A percentile compares a stretch with the other conserved stretches of the same genome.
phyloP scores from a whole-genome alignment of 2,329 filamentous ascomycete species.

The Sporothrix inflata region DNA sequence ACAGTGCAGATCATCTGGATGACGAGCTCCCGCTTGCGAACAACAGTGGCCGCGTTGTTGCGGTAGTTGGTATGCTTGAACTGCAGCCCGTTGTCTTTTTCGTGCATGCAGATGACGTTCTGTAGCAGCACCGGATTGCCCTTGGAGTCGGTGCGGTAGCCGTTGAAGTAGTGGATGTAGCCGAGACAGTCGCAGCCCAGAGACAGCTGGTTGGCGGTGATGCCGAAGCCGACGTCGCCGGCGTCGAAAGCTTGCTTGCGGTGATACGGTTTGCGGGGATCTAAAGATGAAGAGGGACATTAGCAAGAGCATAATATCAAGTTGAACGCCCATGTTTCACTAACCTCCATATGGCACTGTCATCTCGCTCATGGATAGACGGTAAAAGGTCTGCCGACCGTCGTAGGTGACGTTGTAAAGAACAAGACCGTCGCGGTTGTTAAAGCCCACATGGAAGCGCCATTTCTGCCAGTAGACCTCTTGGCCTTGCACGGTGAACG shows the following conservation, averaged over 20 bases:
- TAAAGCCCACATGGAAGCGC: conserved; percentile 71
- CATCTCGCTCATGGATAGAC: conserved; percentile 71
- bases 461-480: conserved; percentile 67
- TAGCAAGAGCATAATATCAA: neutral
- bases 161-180: conserved; percentile 66
- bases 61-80: conserved; percentile 75
- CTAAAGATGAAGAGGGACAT: neutral
- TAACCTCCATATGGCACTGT: conserved; percentile 61
- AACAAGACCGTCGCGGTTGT: conserved; percentile 69
- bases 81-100: conserved; percentile 54
- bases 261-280: conserved; percentile 66
- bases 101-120: conserved; percentile 57
- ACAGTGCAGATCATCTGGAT: conserved; percentile 71
- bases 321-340: neutral
- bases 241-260: conserved; percentile 75
- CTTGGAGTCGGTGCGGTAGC: conserved; percentile 57
- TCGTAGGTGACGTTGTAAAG: conserved; percentile 70
- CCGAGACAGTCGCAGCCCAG: conserved; percentile 73
- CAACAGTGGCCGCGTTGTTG: conserved; percentile 62
- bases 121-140: conserved; percentile 65
- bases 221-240: conserved; percentile 69
- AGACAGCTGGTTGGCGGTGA: conserved; percentile 67
- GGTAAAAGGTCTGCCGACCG: conserved; percentile 54
- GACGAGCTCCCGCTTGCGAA: conserved; percentile 63
- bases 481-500: conserved; percentile 55